phyloP scores from a whole-genome alignment of 129 eudicot genomes.

The Silybum marianum region DNA sequence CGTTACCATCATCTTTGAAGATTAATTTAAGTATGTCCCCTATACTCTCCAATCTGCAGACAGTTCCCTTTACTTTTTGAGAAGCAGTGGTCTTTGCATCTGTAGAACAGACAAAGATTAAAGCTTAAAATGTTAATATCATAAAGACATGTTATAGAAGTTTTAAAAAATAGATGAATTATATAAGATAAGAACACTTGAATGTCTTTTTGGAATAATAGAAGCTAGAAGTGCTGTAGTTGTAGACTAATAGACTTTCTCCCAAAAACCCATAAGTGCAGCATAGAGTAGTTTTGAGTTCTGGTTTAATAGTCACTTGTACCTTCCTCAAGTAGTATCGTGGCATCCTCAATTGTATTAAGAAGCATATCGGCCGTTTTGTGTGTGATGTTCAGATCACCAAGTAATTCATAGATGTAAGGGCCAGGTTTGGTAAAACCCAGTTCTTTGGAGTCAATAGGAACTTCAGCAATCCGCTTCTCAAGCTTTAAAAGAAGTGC shows the following conservation, averaged over 20 bases:
- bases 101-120: slow-evolving; percentile 21
- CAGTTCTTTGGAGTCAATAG: slow-evolving; percentile 76
- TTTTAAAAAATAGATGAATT: not conserved
- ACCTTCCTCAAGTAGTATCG: slow-evolving; percentile 92
- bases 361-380: slow-evolving; percentile 71
- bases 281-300: not conserved
- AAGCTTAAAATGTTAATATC: slow-evolving; percentile 14
- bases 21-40: slow-evolving; percentile 74
- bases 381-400: slow-evolving; percentile 64
- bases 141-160: slow-evolving; percentile 10
- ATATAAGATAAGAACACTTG: not conserved
- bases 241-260: not conserved
- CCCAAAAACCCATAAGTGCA: not conserved
- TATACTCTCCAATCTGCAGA: slow-evolving; percentile 79
- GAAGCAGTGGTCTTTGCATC: slow-evolving; percentile 55
- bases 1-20: slow-evolving; percentile 57
- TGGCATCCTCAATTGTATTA: slow-evolving; percentile 74
- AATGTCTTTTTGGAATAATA: not conserved
- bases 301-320: not conserved
- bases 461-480: slow-evolving; percentile 80
- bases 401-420: slow-evolving; percentile 84
- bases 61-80: slow-evolving; percentile 58
- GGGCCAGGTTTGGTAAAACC: slow-evolving; percentile 95
- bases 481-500: slow-evolving; percentile 93
- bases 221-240: not conserved